These are phyloP conservation scores for Neopestalotiopsis clavispora DNA, from an alignment of 2,329 filamentous ascomycete species.

Conservation along the genomic window DNA sequence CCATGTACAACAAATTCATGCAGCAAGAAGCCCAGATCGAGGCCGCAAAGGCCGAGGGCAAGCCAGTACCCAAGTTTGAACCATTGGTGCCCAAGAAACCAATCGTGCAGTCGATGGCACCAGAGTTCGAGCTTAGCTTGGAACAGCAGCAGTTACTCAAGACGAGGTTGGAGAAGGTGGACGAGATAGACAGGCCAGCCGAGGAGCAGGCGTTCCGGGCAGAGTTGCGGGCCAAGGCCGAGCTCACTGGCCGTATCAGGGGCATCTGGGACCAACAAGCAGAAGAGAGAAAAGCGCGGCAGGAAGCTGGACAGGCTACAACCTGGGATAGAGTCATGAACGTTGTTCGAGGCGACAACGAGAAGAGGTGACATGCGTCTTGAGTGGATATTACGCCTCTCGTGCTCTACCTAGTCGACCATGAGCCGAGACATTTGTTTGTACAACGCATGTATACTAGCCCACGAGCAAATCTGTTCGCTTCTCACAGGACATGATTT, in stretches of 20 bases:
- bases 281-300: slow-evolving; percentile 57
- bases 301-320: slow-evolving; percentile 58
- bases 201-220: slow-evolving; percentile 69
- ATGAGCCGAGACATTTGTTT: not conserved
- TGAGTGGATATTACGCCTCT: not conserved
- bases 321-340: slow-evolving; percentile 45
- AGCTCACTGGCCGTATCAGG: slow-evolving; percentile 62
- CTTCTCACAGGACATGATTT: not conserved
- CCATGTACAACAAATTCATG: slow-evolving; percentile 85
- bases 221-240: slow-evolving; percentile 64
- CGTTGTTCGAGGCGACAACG: slow-evolving; percentile 15
- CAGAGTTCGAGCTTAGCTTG: slow-evolving; percentile 40
- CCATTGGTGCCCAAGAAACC: slow-evolving; percentile 52
- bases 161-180: slow-evolving; percentile 61
- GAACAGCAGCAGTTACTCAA: slow-evolving; percentile 57
- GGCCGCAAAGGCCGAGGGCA: slow-evolving; percentile 67
- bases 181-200: slow-evolving; percentile 60
- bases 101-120: slow-evolving; percentile 21
- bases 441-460: slow-evolving; percentile 10
- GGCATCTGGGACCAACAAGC: slow-evolving; percentile 61
- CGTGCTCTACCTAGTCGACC: not conserved
- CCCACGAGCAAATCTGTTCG: not conserved
- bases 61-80: slow-evolving; percentile 63
- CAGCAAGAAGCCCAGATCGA: slow-evolving; percentile 79
- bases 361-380: slow-evolving; percentile 9